These are phyloP conservation scores for Globisporangium polare DNA, from an alignment of 352 stramenopile species.

Conservation along the genomic window DNA sequence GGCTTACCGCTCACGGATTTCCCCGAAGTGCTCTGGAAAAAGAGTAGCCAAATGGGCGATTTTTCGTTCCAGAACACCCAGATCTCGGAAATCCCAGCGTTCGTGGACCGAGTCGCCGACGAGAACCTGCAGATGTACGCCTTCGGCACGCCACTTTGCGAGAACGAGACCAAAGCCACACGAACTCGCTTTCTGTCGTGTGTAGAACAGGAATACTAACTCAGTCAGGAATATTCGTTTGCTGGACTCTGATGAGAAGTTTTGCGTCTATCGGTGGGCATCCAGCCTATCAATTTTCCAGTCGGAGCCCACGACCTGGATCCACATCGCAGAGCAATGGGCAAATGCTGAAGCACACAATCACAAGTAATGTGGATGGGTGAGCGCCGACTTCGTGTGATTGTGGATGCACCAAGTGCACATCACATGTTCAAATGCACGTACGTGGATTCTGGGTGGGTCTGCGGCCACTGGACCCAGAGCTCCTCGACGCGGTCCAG, in stretches of 20 bases:
- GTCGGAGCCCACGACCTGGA: slow-evolving; percentile 1
- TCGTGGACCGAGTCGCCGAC: neutral
- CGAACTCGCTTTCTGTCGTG: neutral
- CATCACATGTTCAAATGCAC: slow-evolving; percentile 5
- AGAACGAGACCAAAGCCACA: neutral
- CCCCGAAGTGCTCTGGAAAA: neutral
- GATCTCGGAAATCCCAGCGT: neutral
- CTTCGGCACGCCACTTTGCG: neutral
- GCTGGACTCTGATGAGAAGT: neutral
- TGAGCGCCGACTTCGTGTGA: neutral
- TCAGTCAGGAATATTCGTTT: neutral
- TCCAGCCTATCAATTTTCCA: neutral
- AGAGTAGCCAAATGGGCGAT: neutral
- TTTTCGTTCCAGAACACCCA: slow-evolving; percentile 3
- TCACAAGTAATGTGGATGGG: too few relatives aligned
- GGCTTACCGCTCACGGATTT: neutral
- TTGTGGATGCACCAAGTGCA: neutral
- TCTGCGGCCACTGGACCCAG: slow-evolving; percentile 65
- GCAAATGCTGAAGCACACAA: slow-evolving; percentile 43
- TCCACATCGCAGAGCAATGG: slow-evolving; percentile 59
- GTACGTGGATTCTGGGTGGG: slow-evolving; percentile 42
- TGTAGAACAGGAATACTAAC: neutral
- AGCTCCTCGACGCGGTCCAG: slow-evolving; percentile 63
- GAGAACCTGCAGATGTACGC: slow-evolving; percentile 6
- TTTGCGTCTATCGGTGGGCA: neutral